phyloP scores from a whole-genome alignment of 1,284 basidiomycete species.

The Fomes fomentarius region DNA sequence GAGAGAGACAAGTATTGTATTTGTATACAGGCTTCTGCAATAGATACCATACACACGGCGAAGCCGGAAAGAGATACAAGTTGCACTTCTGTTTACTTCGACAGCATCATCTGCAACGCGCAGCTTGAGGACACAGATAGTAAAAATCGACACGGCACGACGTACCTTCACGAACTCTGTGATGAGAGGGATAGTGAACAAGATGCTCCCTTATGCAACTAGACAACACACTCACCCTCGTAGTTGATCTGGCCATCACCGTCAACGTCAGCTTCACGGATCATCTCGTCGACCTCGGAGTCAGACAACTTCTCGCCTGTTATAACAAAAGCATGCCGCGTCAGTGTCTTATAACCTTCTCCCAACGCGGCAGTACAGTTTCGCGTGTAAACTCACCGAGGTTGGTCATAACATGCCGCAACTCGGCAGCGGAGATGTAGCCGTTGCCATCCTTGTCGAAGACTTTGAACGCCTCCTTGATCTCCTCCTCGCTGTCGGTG shows the following conservation, averaged over 20 bases:
- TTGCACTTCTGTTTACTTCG: slow-evolving; percentile 43
- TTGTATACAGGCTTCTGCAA: slow-evolving; percentile 21
- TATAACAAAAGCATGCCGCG: slow-evolving; percentile 4
- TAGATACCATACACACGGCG: slow-evolving; percentile 24
- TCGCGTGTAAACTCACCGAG: slow-evolving; percentile 57
- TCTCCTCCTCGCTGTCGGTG: slow-evolving; percentile 82
- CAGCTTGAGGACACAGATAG: slow-evolving; percentile 5
- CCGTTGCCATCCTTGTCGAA: slow-evolving; percentile 88
- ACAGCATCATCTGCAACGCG: slow-evolving; percentile 56
- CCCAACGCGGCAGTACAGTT: not conserved
- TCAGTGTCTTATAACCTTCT: slow-evolving; percentile 4
- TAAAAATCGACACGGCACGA: not conserved
- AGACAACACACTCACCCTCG: slow-evolving; percentile 54
- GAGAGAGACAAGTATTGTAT: no score
- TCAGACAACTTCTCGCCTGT: slow-evolving; percentile 92
- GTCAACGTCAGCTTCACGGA: slow-evolving; percentile 96
- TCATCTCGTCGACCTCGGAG: slow-evolving; percentile 97
- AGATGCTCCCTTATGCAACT: not conserved
- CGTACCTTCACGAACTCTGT: slow-evolving; percentile 73
- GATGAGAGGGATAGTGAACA: not conserved
- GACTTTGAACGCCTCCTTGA: slow-evolving; percentile 81
- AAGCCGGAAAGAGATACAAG: slow-evolving; percentile 9
- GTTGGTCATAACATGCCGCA: slow-evolving; percentile 93
- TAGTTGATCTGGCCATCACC: slow-evolving; percentile 93
- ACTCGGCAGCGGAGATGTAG: slow-evolving; percentile 79